These are phyloP conservation scores for Blastobotrys peoriensis DNA, from an alignment of 805 yeast genomes.

Conservation along the genomic window DNA sequence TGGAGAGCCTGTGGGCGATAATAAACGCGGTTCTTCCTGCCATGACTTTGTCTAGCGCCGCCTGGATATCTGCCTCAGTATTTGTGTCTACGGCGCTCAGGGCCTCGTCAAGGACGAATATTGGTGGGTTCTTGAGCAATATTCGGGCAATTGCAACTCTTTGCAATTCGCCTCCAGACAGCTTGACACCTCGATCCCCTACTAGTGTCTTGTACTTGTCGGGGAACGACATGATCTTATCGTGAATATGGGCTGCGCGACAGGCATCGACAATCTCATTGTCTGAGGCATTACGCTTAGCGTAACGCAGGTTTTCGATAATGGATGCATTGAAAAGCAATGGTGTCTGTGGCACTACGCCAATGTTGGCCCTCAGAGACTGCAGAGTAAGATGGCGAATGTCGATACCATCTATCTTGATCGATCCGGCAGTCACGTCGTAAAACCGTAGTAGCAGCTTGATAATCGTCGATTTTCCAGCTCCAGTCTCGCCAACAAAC, in stretches of 20 bases:
- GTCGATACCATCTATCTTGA: conserved; percentile 58
- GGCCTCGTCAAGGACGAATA: conserved; percentile 88
- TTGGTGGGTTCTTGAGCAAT: conserved; percentile 65
- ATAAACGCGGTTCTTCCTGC: conserved; percentile 53
- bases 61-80: conserved; percentile 78
- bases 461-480: conserved; percentile 87
- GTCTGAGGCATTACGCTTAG: conserved; percentile 52
- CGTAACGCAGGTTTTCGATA: conserved; percentile 76
- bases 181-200: conserved; percentile 81
- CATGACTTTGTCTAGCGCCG: conserved; percentile 54
- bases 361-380: conserved; percentile 64
- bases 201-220: conserved; percentile 73
- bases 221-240: conserved; percentile 58
- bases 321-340: conserved; percentile 80
- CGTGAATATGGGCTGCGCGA: conserved; percentile 61
- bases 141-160: conserved; percentile 89
- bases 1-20: conserved; percentile 86
- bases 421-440: conserved; percentile 63
- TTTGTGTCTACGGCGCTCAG: conserved; percentile 90
- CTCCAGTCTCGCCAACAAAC: conserved; percentile 93
- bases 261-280: conserved; percentile 58
- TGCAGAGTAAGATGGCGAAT: conserved; percentile 63
- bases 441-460: conserved; percentile 76
- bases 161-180: conserved; percentile 95
- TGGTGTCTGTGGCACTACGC: conserved; percentile 94